A percentile compares a stretch with the other conserved stretches of the same genome.
Evolutionary conservation across 2,329 filamentous ascomycete species (phyloP).

Genomic region (Aureobasidium uvarum): DNA sequence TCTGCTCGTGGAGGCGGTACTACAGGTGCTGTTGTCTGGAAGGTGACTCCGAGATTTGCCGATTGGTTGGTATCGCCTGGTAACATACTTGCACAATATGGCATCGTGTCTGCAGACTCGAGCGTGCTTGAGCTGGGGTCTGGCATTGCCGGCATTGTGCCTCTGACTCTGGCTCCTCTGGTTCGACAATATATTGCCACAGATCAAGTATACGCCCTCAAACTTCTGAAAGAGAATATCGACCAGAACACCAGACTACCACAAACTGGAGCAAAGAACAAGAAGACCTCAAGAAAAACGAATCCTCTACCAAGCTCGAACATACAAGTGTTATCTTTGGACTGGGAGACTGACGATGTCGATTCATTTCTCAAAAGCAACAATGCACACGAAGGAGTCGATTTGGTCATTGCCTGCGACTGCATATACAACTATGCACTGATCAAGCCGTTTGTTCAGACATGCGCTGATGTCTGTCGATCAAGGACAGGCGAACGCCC

Average conservation of each 20-base stretch:
- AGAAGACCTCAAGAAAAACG: slow-evolving; percentile 4
- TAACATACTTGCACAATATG: slow-evolving; percentile 62
- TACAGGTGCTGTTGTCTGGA: slow-evolving; percentile 83
- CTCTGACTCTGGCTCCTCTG: slow-evolving; percentile 62
- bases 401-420: slow-evolving; percentile 76
- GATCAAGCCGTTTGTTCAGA: slow-evolving; percentile 75
- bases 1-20: slow-evolving; percentile 72
- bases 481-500: slow-evolving; percentile 51
- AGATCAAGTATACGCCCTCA: slow-evolving; percentile 82
- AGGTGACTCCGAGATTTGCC: slow-evolving; percentile 79
- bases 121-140: slow-evolving; percentile 80
- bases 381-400: slow-evolving; percentile 38
- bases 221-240: slow-evolving; percentile 74
- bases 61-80: slow-evolving; percentile 67
- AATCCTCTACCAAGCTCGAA: neutral
- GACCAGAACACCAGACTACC: slow-evolving; percentile 53
- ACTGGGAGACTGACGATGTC: slow-evolving; percentile 72
- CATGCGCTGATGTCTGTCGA: slow-evolving; percentile 71
- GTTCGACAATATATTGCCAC: slow-evolving; percentile 72
- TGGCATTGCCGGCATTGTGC: slow-evolving; percentile 79
- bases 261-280: neutral
- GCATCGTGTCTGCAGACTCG: slow-evolving; percentile 55
- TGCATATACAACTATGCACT: slow-evolving; percentile 94
- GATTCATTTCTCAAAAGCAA: slow-evolving; percentile 52
- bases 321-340: slow-evolving; percentile 49